Percentiles rank a stretch among this genome's conserved stretches.
Conservation (phyloP, 1,284 basidiomycete species). For the Afroboletus lepidellus region DNA sequence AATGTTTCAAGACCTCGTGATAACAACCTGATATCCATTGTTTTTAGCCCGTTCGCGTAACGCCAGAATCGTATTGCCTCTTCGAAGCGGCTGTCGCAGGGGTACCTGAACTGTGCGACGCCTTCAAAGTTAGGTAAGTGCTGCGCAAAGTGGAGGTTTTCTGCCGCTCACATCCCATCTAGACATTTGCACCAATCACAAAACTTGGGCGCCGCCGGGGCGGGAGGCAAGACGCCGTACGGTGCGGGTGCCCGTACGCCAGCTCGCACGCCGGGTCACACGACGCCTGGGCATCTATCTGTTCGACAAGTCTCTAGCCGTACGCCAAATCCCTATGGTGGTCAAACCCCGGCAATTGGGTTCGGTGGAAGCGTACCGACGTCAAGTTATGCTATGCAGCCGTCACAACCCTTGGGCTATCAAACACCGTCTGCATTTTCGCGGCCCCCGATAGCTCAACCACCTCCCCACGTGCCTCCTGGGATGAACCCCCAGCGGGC, state of each 20-base stretch:
- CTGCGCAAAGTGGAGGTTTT: background rate
- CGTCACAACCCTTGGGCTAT: slow-evolving; percentile 52
- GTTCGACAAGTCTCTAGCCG: slow-evolving; percentile 60
- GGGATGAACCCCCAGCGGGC: slow-evolving; percentile 66
- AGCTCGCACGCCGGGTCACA: slow-evolving; percentile 66
- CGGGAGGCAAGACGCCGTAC: slow-evolving; percentile 79
- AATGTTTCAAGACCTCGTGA: background rate
- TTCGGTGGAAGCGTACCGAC: slow-evolving; percentile 28
- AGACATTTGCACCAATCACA: slow-evolving; percentile 82
- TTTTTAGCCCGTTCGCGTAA: slow-evolving; percentile 79
- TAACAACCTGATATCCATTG: slow-evolving; percentile 4
- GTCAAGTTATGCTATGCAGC: slow-evolving; percentile 33
- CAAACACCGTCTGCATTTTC: slow-evolving; percentile 55
- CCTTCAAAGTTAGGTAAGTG: slow-evolving; percentile 86
- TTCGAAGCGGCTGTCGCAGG: slow-evolving; percentile 87
- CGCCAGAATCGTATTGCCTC: slow-evolving; percentile 88
- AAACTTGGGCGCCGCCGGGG: slow-evolving; percentile 53
- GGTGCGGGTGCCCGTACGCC: slow-evolving; percentile 75
- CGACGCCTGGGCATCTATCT: slow-evolving; percentile 74
- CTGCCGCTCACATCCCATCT: slow-evolving; percentile 13
- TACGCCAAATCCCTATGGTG: slow-evolving; percentile 74
- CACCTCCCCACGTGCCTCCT: slow-evolving; percentile 42
- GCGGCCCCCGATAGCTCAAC: slow-evolving; percentile 44
- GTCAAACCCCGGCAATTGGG: slow-evolving; percentile 44
- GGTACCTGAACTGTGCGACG: slow-evolving; percentile 90